phyloP scores from a whole-genome alignment of 1,139 yeast genomes.

The Candida sp. region DNA sequence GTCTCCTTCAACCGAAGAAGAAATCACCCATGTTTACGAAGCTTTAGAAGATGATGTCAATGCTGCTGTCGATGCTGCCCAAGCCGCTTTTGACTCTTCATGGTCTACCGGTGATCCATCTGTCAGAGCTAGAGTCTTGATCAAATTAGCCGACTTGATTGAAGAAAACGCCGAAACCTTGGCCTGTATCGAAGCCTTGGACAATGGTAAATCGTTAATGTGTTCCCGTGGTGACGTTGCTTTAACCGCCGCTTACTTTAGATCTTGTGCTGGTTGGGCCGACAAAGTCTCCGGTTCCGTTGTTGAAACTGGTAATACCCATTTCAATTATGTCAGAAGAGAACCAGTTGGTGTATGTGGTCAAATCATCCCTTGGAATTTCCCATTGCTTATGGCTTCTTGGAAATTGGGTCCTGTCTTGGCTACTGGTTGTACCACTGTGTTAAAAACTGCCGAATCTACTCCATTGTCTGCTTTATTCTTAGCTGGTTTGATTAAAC shows the following conservation, averaged over 20 bases:
- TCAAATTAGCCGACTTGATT: slow-evolving; percentile 61
- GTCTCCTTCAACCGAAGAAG: slow-evolving; percentile 67
- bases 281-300: slow-evolving; percentile 73
- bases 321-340: slow-evolving; percentile 55
- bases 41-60: slow-evolving; percentile 73
- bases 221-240: slow-evolving; percentile 54
- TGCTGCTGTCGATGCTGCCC: slow-evolving; percentile 76
- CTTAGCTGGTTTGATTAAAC: slow-evolving; percentile 55
- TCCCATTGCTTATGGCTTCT: slow-evolving; percentile 79
- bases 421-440: slow-evolving; percentile 78
- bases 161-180: slow-evolving; percentile 57
- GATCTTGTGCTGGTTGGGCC: slow-evolving; percentile 83
- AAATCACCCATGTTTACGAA: slow-evolving; percentile 61
- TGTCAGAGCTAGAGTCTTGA: slow-evolving; percentile 49
- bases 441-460: slow-evolving; percentile 78
- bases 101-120: slow-evolving; percentile 39
- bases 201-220: slow-evolving; percentile 73
- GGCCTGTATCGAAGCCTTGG: slow-evolving; percentile 71
- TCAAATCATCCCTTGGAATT: slow-evolving; percentile 85
- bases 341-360: slow-evolving; percentile 84
- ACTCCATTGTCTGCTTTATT: slow-evolving; percentile 79
- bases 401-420: slow-evolving; percentile 89
- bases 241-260: slow-evolving; percentile 58
- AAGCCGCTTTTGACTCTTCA: slow-evolving; percentile 50
- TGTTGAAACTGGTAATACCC: slow-evolving; percentile 58